Evolutionary conservation across 2,329 filamentous ascomycete genomes (phyloP), one percentile per base, ranked within the genome.

Genomic region (Amauroascus verrucosus): DNA sequence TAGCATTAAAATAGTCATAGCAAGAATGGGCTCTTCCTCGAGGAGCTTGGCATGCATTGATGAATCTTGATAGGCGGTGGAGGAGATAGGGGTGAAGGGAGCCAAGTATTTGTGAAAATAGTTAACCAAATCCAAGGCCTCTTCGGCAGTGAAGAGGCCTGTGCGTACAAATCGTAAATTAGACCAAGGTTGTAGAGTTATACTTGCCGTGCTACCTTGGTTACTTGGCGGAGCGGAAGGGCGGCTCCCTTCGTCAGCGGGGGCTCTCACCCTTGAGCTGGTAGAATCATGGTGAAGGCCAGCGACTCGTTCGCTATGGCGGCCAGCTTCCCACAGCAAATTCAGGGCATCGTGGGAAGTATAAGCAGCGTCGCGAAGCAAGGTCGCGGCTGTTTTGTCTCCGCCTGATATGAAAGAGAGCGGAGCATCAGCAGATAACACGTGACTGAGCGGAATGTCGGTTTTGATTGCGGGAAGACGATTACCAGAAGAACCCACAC

Each of bases 31-130:
- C 69, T 95, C 89, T 62, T 94, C 85, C n/a, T 81, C 84, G 24
- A 95, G 74, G 5, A 95, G 75, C n/a, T 82, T 86, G 22, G 77
- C 71, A 64, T 95, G 88, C 9, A 82, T 83, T 32, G 79, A 76
- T 22, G 85, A 84, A 58, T 85, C 81, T 61, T 82, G 82, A 63
- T 90, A 94, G 16, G 90, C 88, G 0, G 88, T 87, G 0, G 90
- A 85, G 2, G 87, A 88, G 55, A 95, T 90, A 1, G 89, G 89
- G 0, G 89, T 95, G 63, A 95, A 76, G 0, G 88, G 88, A 1
- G 87, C 88, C 5, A 95, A 76, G 61, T 86, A 88, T 59, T 82
- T 80, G 71, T 94, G 95, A 70, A 95, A 95, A 70, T 95, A 95
- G 64, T 89, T 83, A 56, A 95, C 85, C 62, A 95, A 94, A 47